phyloP scores from a whole-genome alignment of 1,139 yeast species.

The Hyphopichia wangnamkhiaoensis region DNA sequence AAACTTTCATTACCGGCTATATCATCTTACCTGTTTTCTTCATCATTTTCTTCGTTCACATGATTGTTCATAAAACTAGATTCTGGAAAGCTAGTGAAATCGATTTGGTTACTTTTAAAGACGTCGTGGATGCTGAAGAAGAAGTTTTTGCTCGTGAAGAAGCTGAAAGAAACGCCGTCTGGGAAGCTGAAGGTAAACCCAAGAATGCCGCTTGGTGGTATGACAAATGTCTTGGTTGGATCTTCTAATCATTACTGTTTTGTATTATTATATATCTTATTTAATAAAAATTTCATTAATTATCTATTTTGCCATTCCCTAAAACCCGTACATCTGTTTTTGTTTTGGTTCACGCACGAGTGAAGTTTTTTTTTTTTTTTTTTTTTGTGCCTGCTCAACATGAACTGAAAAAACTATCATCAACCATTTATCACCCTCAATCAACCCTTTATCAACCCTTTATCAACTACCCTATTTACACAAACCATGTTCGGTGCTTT shows the following conservation, averaged over 20 bases:
- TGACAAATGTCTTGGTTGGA: slow-evolving; percentile 56
- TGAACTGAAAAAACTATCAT: too few species aligned
- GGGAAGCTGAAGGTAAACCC: slow-evolving; percentile 49
- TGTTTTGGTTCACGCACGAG: too few species aligned
- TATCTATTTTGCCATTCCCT: background rate
- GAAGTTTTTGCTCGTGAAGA: slow-evolving; percentile 33
- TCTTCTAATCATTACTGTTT: slow-evolving; percentile 32
- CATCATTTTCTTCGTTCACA: slow-evolving; percentile 58
- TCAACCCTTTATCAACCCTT: too few species aligned
- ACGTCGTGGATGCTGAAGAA: slow-evolving; percentile 69
- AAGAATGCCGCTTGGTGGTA: slow-evolving; percentile 52
- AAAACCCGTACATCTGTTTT: background rate
- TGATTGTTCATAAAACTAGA: slow-evolving; percentile 53
- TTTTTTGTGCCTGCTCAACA: too few species aligned
- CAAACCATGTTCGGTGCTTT: slow-evolving; percentile 77
- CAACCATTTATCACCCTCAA: too few species aligned
- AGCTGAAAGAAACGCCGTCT: slow-evolving; percentile 40
- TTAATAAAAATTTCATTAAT: background rate
- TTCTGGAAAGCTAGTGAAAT: slow-evolving; percentile 56
- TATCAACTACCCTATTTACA: background rate
- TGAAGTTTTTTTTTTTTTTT: too few species aligned
- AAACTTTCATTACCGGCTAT: slow-evolving; percentile 72
- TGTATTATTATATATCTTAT: background rate
- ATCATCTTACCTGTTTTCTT: slow-evolving; percentile 72
- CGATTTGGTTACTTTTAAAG: slow-evolving; percentile 64